Conservation (phyloP, 768 basidiomycete genomes). For the Mycena chlorophos region DNA sequence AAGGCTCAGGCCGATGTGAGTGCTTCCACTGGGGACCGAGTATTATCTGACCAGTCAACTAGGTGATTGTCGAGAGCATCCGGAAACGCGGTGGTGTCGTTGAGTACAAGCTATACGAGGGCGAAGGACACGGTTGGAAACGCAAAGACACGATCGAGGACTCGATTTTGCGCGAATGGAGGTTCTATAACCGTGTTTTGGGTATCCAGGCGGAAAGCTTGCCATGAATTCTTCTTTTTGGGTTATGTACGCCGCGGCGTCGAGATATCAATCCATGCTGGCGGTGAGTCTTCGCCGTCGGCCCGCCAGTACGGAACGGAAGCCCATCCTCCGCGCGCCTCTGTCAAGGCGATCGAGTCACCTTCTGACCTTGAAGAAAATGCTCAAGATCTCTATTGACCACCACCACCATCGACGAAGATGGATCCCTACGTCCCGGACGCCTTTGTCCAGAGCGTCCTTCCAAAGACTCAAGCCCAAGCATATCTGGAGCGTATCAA, state of each 20-base stretch:
- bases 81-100: conserved; percentile 50
- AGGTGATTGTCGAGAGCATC: conserved; percentile 53
- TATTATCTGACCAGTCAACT: not conserved
- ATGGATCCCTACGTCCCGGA: conserved; percentile 1
- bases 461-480: conserved; percentile 8
- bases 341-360: too few species aligned
- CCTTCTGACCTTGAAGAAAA: too few species aligned
- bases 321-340: too few species aligned
- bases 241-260: too few species aligned
- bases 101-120: conserved; percentile 60
- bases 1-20: conserved; percentile 57
- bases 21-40: not conserved
- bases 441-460: not conserved
- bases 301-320: too few species aligned
- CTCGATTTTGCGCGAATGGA: conserved; percentile 52
- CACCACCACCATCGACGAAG: too few species aligned
- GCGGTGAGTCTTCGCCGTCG: too few species aligned
- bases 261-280: too few species aligned
- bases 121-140: conserved; percentile 69
- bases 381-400: not conserved
- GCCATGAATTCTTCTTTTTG: too few species aligned
- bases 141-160: conserved; percentile 54
- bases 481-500: conserved; percentile 16
- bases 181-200: conserved; percentile 54
- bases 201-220: conserved; percentile 7